Base-by-base conservation (phyloP, 805 yeast species). In the Hanseniaspora taiwanica region DNA sequence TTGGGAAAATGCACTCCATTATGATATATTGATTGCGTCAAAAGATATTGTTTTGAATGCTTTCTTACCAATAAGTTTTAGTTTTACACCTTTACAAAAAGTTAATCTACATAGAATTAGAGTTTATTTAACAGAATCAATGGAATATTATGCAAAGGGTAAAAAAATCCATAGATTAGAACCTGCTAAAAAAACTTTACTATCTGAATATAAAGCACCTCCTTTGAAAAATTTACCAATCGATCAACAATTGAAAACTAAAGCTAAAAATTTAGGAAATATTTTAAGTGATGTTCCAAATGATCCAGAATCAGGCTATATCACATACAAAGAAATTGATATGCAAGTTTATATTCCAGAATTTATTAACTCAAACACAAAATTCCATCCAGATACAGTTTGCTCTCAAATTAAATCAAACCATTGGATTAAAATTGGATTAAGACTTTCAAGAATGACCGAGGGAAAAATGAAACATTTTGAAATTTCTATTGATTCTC, bases 401-500 rank as follows among this genome's bases (percentile, higher is more conserved):
- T 79, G 71, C 49, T 74, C 71, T 19, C 77, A 76, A 49, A 85
- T 91, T 46, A 87, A 85, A 60, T 71, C 91, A 6, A 89, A 83
- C 52, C 99, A 91, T 61, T 91, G 98, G 96, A 77, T 91, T 51
- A 91, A 91, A 60, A 71, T 91, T 13, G 81, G 94, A 46, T 62
- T 91, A 39, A 64, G 97, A 39, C 65, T 91, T 31, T 82, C 94
- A 4, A 74, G 71, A 48, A 54, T 68, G n/a, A 77, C 81, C 35
- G 68, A 71, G 36, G 70, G 65, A 10, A 83, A 83, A 54, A 66
- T 94, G 36, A 91, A 87, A 55, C 96, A 86, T 55, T 91, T 81
- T 55, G 99, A 91, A 62, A 82, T 91, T 35, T 78, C 85, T 43
- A 89, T 91, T 42, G 99, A 91, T 59, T 83, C 96, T 2, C 98